These are phyloP conservation scores for Microdochium paspali DNA, from an alignment of 2,329 filamentous ascomycete species.

Conservation along the genomic window DNA sequence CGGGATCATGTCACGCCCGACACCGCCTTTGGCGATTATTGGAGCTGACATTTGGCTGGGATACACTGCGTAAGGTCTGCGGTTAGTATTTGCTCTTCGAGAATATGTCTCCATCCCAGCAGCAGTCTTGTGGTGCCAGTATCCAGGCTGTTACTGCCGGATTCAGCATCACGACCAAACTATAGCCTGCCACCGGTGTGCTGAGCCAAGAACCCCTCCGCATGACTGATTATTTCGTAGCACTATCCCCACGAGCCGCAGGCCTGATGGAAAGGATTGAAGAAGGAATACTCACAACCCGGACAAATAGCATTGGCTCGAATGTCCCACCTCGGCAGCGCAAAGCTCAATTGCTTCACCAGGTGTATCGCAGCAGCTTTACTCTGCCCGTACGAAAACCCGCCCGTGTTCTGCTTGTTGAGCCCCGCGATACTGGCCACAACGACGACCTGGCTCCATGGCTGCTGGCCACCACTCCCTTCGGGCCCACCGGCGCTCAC, in stretches of 20 bases:
- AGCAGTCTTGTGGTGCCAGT: no score
- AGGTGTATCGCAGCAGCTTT: slow-evolving; percentile 69
- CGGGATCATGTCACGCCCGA: slow-evolving; percentile 37
- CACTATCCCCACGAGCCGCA: no score
- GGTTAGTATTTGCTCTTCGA: slow-evolving; percentile 6
- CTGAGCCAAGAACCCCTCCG: no score
- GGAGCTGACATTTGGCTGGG: slow-evolving; percentile 49
- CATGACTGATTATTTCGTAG: no score
- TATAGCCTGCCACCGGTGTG: no score
- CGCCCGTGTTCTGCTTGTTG: slow-evolving; percentile 62
- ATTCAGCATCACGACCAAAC: no score
- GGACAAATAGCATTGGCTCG: slow-evolving; percentile 38
- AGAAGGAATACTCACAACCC: slow-evolving; percentile 29
- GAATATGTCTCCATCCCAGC: no score
- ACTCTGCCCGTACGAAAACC: slow-evolving; percentile 68
- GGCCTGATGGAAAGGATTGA: neutral
- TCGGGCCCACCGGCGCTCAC: neutral
- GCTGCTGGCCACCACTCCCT: neutral
- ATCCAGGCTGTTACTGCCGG: no score
- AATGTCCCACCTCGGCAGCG: slow-evolving; percentile 54
- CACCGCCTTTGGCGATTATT: slow-evolving; percentile 30
- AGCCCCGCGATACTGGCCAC: slow-evolving; percentile 68
- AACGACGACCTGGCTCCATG: slow-evolving; percentile 47
- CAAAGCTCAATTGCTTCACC: slow-evolving; percentile 61
- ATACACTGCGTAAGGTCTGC: slow-evolving; percentile 47